Conservation (phyloP, 2,329 filamentous ascomycete species). For the Metarhizium guizhouense region DNA sequence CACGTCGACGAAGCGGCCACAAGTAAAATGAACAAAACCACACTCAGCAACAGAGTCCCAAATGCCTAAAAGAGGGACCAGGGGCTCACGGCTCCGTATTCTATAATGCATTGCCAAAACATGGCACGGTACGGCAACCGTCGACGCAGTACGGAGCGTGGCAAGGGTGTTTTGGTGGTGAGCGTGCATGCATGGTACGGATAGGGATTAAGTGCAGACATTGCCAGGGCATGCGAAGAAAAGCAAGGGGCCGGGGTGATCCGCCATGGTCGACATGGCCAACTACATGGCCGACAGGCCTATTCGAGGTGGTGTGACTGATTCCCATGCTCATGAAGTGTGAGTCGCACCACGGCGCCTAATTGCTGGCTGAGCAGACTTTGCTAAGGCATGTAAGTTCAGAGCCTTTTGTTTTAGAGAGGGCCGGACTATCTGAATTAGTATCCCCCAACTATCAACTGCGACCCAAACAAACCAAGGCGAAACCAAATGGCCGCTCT, state of each 20-base stretch:
- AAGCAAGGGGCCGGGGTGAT: neutral
- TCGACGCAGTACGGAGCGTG: neutral
- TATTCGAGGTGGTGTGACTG: constrained; percentile 4
- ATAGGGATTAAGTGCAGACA: neutral
- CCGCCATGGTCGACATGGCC: neutral
- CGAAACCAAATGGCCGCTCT: neutral
- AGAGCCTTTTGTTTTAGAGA: neutral
- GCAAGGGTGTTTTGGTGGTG: neutral
- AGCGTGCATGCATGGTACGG: neutral
- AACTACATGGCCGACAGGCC: neutral
- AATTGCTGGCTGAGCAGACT: neutral
- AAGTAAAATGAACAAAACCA: no score
- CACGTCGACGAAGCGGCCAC: neutral
- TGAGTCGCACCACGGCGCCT: constrained; percentile 4
- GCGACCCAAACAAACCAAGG: neutral
- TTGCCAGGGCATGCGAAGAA: neutral
- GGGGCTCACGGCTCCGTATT: neutral
- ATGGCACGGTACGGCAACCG: neutral
- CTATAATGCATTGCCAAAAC: neutral
- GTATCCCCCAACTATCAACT: neutral
- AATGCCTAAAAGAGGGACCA: neutral
- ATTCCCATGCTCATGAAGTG: neutral
- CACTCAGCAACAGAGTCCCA: neutral
- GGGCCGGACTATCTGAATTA: neutral
- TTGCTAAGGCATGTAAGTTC: neutral